Evolutionary conservation across 345 rosid genomes (phyloP).

Genomic region (Moringa oleifera): DNA sequence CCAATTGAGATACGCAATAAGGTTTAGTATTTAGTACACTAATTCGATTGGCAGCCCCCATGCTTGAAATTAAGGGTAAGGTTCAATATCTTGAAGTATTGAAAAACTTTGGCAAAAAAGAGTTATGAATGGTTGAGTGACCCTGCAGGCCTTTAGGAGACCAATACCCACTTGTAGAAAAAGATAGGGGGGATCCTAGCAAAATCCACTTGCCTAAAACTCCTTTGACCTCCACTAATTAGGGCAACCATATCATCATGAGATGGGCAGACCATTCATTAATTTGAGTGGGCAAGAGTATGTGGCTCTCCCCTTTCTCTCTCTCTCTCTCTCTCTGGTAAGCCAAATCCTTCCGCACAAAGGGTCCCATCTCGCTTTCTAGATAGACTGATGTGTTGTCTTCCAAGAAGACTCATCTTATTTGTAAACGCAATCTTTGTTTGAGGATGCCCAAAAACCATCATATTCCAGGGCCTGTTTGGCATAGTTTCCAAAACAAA

Average conservation of each 20-base stretch:
- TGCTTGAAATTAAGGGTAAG: too few species aligned
- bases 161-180: slow-evolving; percentile 22
- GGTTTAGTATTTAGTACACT: too few species aligned
- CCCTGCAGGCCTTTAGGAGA: slow-evolving; percentile 38
- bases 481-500: slow-evolving; percentile 2
- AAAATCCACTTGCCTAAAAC: slow-evolving; percentile 24
- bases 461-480: neutral
- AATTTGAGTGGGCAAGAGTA: slow-evolving; percentile 21
- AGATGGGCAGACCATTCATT: slow-evolving; percentile 5
- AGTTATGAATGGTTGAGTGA: slow-evolving; percentile 2
- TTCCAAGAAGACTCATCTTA: neutral
- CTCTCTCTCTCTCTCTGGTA: neutral
- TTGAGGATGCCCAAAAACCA: neutral
- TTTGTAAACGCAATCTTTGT: slow-evolving; percentile 9
- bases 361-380: slow-evolving; percentile 15
- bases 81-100: too few species aligned
- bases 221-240: slow-evolving; percentile 33
- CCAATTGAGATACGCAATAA: too few species aligned
- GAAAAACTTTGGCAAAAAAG: neutral
- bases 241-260: slow-evolving; percentile 32
- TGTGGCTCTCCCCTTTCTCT: slow-evolving; percentile 17
- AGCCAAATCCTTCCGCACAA: neutral
- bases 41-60: too few species aligned
- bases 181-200: neutral
- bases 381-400: slow-evolving; percentile 3